These are phyloP conservation scores for Kuraishia borneana DNA, from an alignment of 805 yeast genomes.

Conservation along the genomic window DNA sequence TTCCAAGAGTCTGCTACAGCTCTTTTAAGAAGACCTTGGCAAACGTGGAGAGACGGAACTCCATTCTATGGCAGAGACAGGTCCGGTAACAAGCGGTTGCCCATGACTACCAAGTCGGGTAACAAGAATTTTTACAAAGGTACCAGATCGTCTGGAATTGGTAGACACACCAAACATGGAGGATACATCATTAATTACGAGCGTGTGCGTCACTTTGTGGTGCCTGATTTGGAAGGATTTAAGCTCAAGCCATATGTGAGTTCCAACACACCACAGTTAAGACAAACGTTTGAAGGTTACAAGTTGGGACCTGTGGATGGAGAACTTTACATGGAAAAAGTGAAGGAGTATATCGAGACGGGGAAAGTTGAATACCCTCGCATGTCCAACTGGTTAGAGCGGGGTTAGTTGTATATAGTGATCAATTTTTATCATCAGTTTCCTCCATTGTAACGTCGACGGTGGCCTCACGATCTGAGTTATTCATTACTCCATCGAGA, in stretches of 20 bases:
- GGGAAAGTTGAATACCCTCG: constrained; percentile 41
- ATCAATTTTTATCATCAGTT: neutral
- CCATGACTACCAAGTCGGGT: constrained; percentile 87
- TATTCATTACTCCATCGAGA: constrained; percentile 1
- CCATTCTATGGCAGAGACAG: constrained; percentile 73
- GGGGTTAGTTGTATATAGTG: constrained; percentile 11
- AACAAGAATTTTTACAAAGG: constrained; percentile 93
- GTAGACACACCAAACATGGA: constrained; percentile 65
- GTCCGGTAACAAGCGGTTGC: constrained; percentile 71
- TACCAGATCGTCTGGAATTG: constrained; percentile 91
- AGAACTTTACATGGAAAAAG: constrained; percentile 56
- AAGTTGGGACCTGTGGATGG: constrained; percentile 64
- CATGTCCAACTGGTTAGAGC: constrained; percentile 17
- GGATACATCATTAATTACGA: constrained; percentile 70
- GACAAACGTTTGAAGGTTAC: constrained; percentile 61
- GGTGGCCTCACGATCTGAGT: constrained; percentile 1
- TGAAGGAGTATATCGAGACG: constrained; percentile 63
- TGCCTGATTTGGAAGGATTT: constrained; percentile 35
- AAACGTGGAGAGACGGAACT: constrained; percentile 71
- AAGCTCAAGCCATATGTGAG: constrained; percentile 69
- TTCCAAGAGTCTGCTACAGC: constrained; percentile 34
- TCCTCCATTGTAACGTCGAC: neutral
- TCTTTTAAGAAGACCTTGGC: constrained; percentile 78
- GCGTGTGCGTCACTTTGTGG: constrained; percentile 84
- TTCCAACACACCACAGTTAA: constrained; percentile 57